Percentiles rank a stretch among this genome's conserved stretches.
phyloP scores from a whole-genome alignment of 108 stramenopile genomes.

The Chaetoceros tenuissimus region DNA sequence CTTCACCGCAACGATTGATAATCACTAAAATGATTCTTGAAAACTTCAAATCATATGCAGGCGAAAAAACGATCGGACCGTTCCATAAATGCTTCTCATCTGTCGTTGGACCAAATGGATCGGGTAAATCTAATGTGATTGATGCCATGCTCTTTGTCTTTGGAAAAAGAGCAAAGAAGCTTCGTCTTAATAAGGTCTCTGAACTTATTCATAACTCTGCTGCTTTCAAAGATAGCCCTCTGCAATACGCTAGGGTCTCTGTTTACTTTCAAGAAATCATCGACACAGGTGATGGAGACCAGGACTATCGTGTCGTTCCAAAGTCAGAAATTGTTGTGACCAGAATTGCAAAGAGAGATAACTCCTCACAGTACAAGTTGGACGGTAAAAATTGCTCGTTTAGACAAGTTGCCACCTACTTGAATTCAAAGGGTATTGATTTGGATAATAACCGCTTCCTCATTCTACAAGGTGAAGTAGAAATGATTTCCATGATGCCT shows the following conservation, averaged over 20 bases:
- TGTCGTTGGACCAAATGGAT: slow-evolving; percentile 94
- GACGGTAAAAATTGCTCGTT: slow-evolving; percentile 82
- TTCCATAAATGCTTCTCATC: slow-evolving; percentile 93
- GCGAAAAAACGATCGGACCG: slow-evolving; percentile 76
- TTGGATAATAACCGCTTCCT: slow-evolving; percentile 98
- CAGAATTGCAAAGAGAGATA: slow-evolving; percentile 80
- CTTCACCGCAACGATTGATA: slow-evolving; percentile 73
- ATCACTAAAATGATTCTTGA: slow-evolving; percentile 94
- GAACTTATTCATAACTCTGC: slow-evolving; percentile 93
- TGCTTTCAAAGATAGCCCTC: slow-evolving; percentile 42
- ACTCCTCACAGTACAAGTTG: slow-evolving; percentile 84
- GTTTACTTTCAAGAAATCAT: slow-evolving; percentile 93
- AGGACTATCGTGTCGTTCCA: slow-evolving; percentile 77
- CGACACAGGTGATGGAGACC: slow-evolving; percentile 75
- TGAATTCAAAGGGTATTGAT: slow-evolving; percentile 89
- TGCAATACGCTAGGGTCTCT: slow-evolving; percentile 77
- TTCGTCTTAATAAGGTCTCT: slow-evolving; percentile 93
- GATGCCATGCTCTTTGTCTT: slow-evolving; percentile 99
- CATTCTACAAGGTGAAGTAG: slow-evolving; percentile 98
- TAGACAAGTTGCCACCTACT: slow-evolving; percentile 77
- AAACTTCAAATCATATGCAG: slow-evolving; percentile 98
- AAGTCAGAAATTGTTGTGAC: slow-evolving; percentile 72
- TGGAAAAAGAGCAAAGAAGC: slow-evolving; percentile 96
- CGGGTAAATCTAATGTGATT: slow-evolving; percentile 97
- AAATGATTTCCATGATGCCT: slow-evolving; percentile 99